Evolutionary conservation across 2,329 filamentous ascomycete genomes (phyloP), one percentile per base, ranked within the genome.

Genomic region (Coniosporium tulheliwenetii): DNA sequence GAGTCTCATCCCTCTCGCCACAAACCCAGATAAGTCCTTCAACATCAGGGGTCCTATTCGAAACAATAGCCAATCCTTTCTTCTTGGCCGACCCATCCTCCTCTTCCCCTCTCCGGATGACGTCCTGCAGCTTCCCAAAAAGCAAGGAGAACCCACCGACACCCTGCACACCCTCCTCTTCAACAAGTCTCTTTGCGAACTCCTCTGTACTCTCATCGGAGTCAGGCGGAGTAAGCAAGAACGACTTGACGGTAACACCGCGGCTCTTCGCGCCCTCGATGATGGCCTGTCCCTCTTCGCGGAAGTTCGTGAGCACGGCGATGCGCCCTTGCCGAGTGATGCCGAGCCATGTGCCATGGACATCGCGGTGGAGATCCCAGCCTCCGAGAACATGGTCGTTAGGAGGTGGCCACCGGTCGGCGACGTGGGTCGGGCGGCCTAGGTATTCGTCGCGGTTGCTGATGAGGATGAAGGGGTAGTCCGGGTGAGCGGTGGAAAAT

Each of bases 321-420:
- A 80, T 53, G 42, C 73, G 72, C 26, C 76, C 76, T 46, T 75
- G 64, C 30, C 62, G 66, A 8, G 74, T 79, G 42, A 79, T 63
- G 14, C 73, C 76, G 38, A 79, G 68, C 76, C 76, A 80, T 44
- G 76, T 79, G 15, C 76, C 76, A 41, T 74, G 71, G 33, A 64
- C 69, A 10, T 66, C 54, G 19, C 75, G 70, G 38, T 76, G 70
- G 9, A 79, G 63, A 52, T 80, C 76, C 36, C 74, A 72, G 15
- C 74, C 75, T 29, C 72, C 75, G 5, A 79, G 62, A 41, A 80
- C 67, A 45, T 77, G 62, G 12, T 57, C 49, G 48, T 73, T 56
- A 3, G 73, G 72, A 10, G 60, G 49, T 35, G 69, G 65, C 76
- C 76, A 79, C 72, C 73, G 79, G 48, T 63, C 58, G 43, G 71